These are phyloP conservation scores for Cordyceps farinosa DNA, from an alignment of 2,329 filamentous ascomycete genomes.

Conservation along the genomic window DNA sequence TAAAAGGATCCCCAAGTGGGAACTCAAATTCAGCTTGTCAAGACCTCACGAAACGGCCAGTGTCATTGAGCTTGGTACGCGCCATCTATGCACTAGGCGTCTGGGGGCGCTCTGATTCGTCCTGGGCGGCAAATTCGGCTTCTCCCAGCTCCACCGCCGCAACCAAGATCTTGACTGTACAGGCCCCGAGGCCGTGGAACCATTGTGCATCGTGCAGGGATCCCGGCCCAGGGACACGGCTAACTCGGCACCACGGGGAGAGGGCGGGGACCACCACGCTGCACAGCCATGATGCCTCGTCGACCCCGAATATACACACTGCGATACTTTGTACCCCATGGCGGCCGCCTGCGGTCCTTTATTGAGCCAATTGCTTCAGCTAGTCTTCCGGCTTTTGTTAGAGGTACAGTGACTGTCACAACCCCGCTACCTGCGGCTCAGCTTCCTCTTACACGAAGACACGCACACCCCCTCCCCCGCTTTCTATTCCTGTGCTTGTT, in stretches of 20 bases:
- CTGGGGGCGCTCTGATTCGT: constrained; percentile 5
- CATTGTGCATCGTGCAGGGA: neutral
- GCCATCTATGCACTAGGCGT: constrained; percentile 1
- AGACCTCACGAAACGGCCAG: no score
- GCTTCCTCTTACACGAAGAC: neutral
- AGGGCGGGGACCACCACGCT: neutral
- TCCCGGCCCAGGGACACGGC: neutral
- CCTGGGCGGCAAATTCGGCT: constrained; percentile 2
- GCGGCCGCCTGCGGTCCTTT: no score
- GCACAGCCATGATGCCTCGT: constrained; percentile 1
- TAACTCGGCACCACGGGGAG: constrained; percentile 11
- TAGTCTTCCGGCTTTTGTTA: neutral
- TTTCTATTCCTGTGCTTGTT: constrained; percentile 5
- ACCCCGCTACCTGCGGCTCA: neutral
- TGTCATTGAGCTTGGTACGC: neutral
- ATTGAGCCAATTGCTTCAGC: neutral
- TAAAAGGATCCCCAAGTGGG: neutral
- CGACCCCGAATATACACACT: no score
- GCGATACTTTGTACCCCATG: no score
- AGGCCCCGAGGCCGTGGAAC: neutral
- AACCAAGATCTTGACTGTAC: neutral
- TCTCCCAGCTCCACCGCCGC: neutral
- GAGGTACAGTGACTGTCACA: neutral
- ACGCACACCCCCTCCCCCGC: neutral
- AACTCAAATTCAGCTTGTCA: constrained; percentile 1